Evolutionary conservation across 768 basidiomycete genomes (phyloP), one percentile per base, ranked within the genome.

Genomic region (Fomitopsis serialis): DNA sequence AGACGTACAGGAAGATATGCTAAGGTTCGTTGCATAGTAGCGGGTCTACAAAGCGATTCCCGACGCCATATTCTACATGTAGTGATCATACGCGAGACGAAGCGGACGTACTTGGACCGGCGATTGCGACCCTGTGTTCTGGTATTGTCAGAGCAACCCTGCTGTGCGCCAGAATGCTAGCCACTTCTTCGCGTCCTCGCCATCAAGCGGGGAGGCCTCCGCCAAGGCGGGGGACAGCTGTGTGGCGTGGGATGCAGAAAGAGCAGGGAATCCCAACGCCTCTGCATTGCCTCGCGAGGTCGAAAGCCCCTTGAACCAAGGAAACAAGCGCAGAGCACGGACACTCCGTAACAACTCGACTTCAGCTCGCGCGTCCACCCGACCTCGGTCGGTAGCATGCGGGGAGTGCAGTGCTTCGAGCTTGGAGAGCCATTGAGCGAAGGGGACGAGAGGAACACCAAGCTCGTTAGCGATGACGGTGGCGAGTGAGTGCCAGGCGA

Each of bases 241-340:
- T 24, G 6, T 27, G 4, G 45, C 45, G 13, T 24, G 21, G 6
- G 45, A 15, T 9, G 8, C 19, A 15, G 45, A 21, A 19, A 45
- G 15, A 8, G 45, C n/a, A 9, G 19, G 19, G 45, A 45, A 45
- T 4, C 22, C 17, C 45, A 45, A 8, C 15, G 45, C 45, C 29
- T 32, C 6, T 11, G 29, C 29, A 32, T 32, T 11, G 9, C 23
- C 45, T 25, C 45, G 6, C 45, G 21, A 24, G n/a, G 45, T 17
- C 27, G 42, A 40, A 7, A 44, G 29, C 24, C 12, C 32, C 45
- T 55, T 37, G 49, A 58, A 67, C 52, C 67, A 65, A 2, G 57
- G 56, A 12, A 66, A 34, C 13, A 67, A 50, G 29, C 63, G 62
- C 10, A 68, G 60, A 12, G 62, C 68, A 5, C 67, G 68, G 44